Evolutionary conservation across 768 basidiomycete genomes (phyloP).

Genomic region (Cystobasidium onofrii): DNA sequence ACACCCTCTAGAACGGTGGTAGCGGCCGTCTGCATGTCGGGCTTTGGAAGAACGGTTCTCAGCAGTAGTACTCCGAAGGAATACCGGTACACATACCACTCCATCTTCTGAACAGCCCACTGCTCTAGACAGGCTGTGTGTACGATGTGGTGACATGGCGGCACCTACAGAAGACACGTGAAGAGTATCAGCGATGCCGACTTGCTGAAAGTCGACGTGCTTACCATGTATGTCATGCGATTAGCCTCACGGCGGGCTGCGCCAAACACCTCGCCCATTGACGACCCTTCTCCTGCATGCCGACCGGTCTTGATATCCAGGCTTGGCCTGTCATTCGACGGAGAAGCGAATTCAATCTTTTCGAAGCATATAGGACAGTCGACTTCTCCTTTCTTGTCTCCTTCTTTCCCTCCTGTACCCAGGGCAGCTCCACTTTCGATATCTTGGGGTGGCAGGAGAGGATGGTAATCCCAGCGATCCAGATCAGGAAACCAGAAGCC

Average conservation of each 20-base stretch:
- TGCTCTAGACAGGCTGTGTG: slow-evolving; percentile 40
- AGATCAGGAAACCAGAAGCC: not conserved
- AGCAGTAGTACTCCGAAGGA: not conserved
- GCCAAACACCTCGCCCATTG: slow-evolving; percentile 21
- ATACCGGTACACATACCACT: slow-evolving; percentile 19
- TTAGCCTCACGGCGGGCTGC: not conserved
- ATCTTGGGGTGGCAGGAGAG: slow-evolving; percentile 12
- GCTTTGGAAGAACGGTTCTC: not conserved
- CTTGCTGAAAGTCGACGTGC: not conserved
- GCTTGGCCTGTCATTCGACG: slow-evolving; percentile 7
- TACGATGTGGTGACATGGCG: slow-evolving; percentile 40
- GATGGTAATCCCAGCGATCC: slow-evolving; percentile 40
- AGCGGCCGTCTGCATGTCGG: slow-evolving; percentile 26
- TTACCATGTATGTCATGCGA: slow-evolving; percentile 33
- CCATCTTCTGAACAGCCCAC: slow-evolving; percentile 38
- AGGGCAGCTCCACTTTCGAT: slow-evolving; percentile 15
- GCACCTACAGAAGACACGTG: slow-evolving; percentile 10
- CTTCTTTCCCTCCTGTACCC: not conserved
- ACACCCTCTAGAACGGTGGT: slow-evolving; percentile 19
- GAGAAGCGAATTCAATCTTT: slow-evolving; percentile 31
- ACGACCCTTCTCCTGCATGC: not conserved
- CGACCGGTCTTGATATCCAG: slow-evolving; percentile 11
- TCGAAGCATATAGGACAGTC: slow-evolving; percentile 42
- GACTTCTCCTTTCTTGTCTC: not conserved
- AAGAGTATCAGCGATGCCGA: not conserved